Base-by-base conservation (phyloP, 148 eudicot genomes). In the Vaccinium myrtillus region DNA sequence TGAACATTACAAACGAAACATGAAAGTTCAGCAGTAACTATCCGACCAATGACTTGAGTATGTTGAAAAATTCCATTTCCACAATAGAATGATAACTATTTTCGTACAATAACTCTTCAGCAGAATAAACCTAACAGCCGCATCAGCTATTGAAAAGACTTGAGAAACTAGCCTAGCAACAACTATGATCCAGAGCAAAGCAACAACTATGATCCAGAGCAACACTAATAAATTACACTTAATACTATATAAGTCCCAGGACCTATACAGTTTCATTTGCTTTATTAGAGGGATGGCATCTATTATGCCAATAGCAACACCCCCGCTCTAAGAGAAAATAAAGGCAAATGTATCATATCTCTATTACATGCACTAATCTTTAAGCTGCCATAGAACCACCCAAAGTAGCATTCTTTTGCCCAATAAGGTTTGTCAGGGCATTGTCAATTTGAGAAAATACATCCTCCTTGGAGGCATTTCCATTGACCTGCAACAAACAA, bases 381-480 rank as follows among this genome's bases (percentile, higher is more conserved):
- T 86, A 93, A 53, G 90, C 89, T 0, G 91, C 75, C 82, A 89
- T 87, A 30, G 95, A 84, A 85, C 87, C 89, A 85, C 87, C 89
- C 82, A 91, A 81, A 49, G 81, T 78, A 78, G 88, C 84, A 50
- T 78, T 81, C 85, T 80, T 88, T 84, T 75, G 84, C 83, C 89
- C 91, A 78, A 90, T 79, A 86, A 91, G 88, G 30, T 93, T 79
- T 30, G 92, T 82, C 77, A 96, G 86, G 10, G 89, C 89, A 25
- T 79, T 83, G 81, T 94, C 98, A 75, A 96, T 93, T 82, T 94
- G 91, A 48, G 93, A 89, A 87, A 93, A 96, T 50, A 96, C 98
- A 67, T 91, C 95, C 23, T 93, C 89, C 82, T 92, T 92, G 30
- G 88, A 70, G 77, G 84, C 90, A 86, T 88, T 91, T 85, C 99